A percentile compares a stretch with the other conserved stretches of the same genome.
These are phyloP conservation scores for Cryptococcus sp. DNA, from an alignment of 1,284 basidiomycete genomes.

Conservation along the genomic window DNA sequence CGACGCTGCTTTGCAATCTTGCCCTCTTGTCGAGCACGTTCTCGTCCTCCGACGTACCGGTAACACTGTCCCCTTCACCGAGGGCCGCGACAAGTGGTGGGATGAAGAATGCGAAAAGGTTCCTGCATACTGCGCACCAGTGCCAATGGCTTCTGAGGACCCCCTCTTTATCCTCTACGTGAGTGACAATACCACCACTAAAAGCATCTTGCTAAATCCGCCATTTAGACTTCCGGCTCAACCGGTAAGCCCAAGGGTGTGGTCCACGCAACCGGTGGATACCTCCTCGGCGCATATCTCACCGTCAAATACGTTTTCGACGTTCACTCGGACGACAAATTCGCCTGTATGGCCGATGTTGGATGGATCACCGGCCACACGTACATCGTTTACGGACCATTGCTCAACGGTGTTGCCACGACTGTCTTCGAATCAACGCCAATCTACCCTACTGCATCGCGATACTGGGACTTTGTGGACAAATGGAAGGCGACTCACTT, in stretches of 20 bases:
- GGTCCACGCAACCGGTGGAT: constrained; percentile 92
- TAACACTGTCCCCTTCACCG: constrained; percentile 74
- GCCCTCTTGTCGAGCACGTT: constrained; percentile 84
- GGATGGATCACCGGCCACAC: constrained; percentile 99
- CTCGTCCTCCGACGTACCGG: constrained; percentile 90
- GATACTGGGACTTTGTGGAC: constrained; percentile 96
- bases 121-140: constrained; percentile 84
- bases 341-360: constrained; percentile 98
- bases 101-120: constrained; percentile 85
- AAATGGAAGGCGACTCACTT: constrained; percentile 93
- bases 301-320: constrained; percentile 98
- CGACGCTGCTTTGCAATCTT: constrained; percentile 85
- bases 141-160: constrained; percentile 86
- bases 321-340: constrained; percentile 85
- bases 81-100: constrained; percentile 94
- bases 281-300: constrained; percentile 82
- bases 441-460: constrained; percentile 90
- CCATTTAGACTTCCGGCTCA: constrained; percentile 78
- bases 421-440: constrained; percentile 97
- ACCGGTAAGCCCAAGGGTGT: constrained; percentile 98
- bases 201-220: constrained; percentile 12
- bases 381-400: constrained; percentile 96
- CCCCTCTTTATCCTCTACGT: constrained; percentile 98
- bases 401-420: constrained; percentile 82
- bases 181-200: constrained; percentile 46